A percentile compares a stretch with the other conserved stretches of the same genome.
phyloP scores from a whole-genome alignment of 805 yeast genomes.

The Saccharomyces eubayanus region DNA sequence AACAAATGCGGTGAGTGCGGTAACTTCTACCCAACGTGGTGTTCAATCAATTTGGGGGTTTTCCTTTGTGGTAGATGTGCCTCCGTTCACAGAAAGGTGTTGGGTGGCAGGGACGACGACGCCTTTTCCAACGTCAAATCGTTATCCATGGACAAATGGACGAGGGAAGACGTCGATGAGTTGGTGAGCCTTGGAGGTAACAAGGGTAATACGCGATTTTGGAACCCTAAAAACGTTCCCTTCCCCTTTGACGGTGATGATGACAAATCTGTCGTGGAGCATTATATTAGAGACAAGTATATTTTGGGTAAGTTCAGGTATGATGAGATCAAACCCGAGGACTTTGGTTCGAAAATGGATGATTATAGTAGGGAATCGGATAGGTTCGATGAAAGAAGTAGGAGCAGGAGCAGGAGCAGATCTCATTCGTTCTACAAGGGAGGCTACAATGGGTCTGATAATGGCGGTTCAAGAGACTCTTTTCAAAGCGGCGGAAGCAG shows the following conservation, averaged over 20 bases:
- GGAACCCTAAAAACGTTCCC: constrained; percentile 64
- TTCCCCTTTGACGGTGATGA: constrained; percentile 74
- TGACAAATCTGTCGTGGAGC: constrained; percentile 45
- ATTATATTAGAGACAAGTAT: constrained; percentile 61
- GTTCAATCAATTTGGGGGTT: constrained; percentile 43
- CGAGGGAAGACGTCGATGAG: constrained; percentile 42
- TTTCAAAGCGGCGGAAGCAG: constrained; percentile 24
- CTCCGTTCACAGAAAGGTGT: constrained; percentile 53
- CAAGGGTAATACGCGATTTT: constrained; percentile 45
- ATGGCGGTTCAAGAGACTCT: neutral
- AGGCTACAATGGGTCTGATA: neutral
- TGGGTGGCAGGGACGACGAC: constrained; percentile 38
- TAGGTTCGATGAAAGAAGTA: constrained; percentile 1
- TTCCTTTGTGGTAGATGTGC: constrained; percentile 84
- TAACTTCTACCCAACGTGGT: constrained; percentile 48
- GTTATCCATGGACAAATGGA: constrained; percentile 66
- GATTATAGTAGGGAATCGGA: constrained; percentile 4
- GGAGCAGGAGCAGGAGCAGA: constrained; percentile 2
- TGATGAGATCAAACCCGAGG: constrained; percentile 24
- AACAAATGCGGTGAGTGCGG: constrained; percentile 79
- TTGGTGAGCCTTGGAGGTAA: constrained; percentile 47
- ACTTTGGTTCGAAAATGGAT: constrained; percentile 15
- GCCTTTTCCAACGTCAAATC: constrained; percentile 62
- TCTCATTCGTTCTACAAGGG: constrained; percentile 1
- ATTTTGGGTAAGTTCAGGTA: constrained; percentile 47